A percentile compares a stretch with the other conserved stretches of the same genome.
These are phyloP conservation scores for Trichophyton rubrum DNA, from an alignment of 2,329 filamentous ascomycete genomes.

Conservation along the genomic window DNA sequence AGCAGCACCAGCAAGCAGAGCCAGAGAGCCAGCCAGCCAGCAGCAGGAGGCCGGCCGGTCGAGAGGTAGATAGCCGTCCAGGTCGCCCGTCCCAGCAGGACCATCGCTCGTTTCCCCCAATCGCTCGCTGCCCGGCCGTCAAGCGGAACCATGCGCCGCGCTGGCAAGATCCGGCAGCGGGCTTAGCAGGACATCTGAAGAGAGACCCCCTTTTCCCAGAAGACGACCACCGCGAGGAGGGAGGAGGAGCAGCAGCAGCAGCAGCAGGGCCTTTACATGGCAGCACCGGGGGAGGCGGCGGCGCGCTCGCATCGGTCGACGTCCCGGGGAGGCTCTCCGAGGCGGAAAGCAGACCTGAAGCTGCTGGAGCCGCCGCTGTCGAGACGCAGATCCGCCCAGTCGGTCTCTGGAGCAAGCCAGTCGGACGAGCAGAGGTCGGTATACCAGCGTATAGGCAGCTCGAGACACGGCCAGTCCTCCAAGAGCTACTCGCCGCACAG, in stretches of 20 bases:
- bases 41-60: not conserved
- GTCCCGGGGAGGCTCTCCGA: conserved; percentile 5
- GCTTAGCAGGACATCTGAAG: not conserved
- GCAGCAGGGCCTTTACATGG: conserved; percentile 2
- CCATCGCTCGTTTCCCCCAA: not conserved
- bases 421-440: conserved; percentile 8
- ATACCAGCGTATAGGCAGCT: not conserved
- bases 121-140: not conserved
- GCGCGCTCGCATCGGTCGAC: conserved; percentile 8
- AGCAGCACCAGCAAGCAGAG: too few relatives aligned
- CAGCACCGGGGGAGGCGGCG: conserved; percentile 8
- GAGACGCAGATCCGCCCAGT: conserved; percentile 13
- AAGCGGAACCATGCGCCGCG: not conserved
- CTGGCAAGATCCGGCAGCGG: not conserved
- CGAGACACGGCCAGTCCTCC: conserved; percentile 3
- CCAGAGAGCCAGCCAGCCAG: not conserved
- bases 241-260: too few relatives aligned
- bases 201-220: not conserved
- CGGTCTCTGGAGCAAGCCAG: conserved; percentile 10
- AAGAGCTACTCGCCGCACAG: conserved; percentile 1
- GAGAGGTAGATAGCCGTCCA: too few relatives aligned
- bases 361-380: conserved; percentile 9
- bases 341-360: conserved; percentile 10
- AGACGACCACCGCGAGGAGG: not conserved
- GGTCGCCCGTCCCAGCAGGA: not conserved